phyloP scores from a whole-genome alignment of 2,329 filamentous ascomycete genomes.

The Aspergillus fumigatus region DNA sequence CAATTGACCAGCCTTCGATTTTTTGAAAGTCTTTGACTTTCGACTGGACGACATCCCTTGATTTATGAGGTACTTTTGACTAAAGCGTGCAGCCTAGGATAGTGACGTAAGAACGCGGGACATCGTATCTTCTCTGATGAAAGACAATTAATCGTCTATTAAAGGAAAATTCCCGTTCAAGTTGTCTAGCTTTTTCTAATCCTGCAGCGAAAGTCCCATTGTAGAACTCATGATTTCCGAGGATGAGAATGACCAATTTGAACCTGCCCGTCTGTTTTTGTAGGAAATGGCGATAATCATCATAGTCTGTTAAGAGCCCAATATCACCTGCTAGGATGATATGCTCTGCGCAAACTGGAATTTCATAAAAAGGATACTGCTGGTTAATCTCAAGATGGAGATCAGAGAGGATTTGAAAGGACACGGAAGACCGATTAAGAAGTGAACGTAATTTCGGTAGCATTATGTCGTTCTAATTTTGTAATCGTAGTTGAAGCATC shows the following conservation, averaged over 20 bases:
- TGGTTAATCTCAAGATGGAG: conserved; percentile 27
- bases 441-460: conserved; percentile 6
- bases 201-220: conserved; percentile 16
- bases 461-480: conserved; percentile 3
- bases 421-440: conserved; percentile 2
- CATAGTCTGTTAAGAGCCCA: conserved; percentile 21
- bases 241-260: conserved; percentile 18
- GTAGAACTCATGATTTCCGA: conserved; percentile 30
- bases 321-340: conserved; percentile 24
- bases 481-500: too few species aligned
- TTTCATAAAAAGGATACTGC: conserved; percentile 21
- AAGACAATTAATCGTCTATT: conserved; percentile 25
- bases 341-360: conserved; percentile 16
- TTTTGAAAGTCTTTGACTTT: conserved; percentile 52
- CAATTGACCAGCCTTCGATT: conserved; percentile 50
- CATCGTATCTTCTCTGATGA: conserved; percentile 21
- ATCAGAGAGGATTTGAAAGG: conserved; percentile 27
- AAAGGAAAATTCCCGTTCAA: conserved; percentile 25
- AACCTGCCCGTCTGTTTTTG: conserved; percentile 18
- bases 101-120: conserved; percentile 37
- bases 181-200: conserved; percentile 18
- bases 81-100: conserved; percentile 57
- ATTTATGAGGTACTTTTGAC: conserved; percentile 45
- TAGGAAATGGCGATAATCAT: conserved; percentile 22
- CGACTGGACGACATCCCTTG: conserved; percentile 36